Conservation (phyloP, 306 rosid species). For the Dryas alaskensis region DNA sequence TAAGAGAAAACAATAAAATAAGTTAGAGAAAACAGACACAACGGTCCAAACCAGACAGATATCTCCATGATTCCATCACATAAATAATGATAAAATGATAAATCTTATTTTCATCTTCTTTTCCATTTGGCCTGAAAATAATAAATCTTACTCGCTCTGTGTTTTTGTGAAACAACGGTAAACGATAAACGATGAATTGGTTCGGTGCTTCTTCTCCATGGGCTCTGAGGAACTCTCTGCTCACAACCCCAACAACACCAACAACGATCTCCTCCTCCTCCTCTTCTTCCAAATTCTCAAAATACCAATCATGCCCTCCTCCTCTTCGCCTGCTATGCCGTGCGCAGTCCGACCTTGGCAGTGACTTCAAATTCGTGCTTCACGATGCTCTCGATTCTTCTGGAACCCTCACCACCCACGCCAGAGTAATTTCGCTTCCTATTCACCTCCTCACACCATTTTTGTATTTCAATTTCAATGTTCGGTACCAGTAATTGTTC, state of each 20-base stretch:
- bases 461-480: no score
- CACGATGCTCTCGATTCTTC: conserved; percentile 81
- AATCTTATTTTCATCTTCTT: no score
- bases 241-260: conserved; percentile 13
- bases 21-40: no score
- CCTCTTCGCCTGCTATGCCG: conserved; percentile 38
- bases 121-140: no score
- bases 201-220: conserved; percentile 17
- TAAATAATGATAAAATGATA: no score
- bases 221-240: conserved; percentile 3
- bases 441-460: no score
- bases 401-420: conserved; percentile 64
- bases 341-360: conserved; percentile 20
- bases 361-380: conserved; percentile 52
- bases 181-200: conserved; percentile 4
- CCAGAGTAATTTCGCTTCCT: conserved; percentile 47
- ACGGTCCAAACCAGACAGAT: no score
- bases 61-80: no score
- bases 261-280: conserved; percentile 7
- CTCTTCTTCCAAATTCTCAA: conserved; percentile 26
- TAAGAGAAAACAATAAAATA: no score
- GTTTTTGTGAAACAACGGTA: neutral
- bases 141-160: neutral
- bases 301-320: conserved; percentile 37
- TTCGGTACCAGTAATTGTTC: no score